A percentile compares a stretch with the other conserved stretches of the same genome.
phyloP scores from a whole-genome alignment of 2,329 filamentous ascomycete genomes.

The Neofusicoccum ribis region DNA sequence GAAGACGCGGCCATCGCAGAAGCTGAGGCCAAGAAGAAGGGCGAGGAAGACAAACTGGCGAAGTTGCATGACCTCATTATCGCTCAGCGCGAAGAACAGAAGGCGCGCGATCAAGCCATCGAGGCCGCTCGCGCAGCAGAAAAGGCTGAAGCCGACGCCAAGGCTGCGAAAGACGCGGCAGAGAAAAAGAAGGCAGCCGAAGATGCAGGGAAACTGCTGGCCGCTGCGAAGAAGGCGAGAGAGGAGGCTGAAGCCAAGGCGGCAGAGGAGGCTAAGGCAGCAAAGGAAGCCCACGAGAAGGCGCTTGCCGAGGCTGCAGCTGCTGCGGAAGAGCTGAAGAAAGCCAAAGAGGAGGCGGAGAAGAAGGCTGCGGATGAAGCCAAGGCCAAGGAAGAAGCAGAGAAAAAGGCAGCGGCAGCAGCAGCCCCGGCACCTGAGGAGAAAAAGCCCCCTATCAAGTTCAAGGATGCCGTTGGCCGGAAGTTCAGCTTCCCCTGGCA shows the following conservation, averaged over 20 bases:
- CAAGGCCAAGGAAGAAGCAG: conserved; percentile 39
- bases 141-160: conserved; percentile 43
- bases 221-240: conserved; percentile 33
- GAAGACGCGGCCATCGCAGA: conserved; percentile 32
- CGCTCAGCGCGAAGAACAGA: conserved; percentile 43
- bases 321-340: conserved; percentile 55
- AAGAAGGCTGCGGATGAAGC: conserved; percentile 46
- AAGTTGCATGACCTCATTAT: conserved; percentile 42
- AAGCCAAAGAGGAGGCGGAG: conserved; percentile 51
- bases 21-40: conserved; percentile 36
- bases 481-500: conserved; percentile 93
- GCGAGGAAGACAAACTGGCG: conserved; percentile 33
- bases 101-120: conserved; percentile 37
- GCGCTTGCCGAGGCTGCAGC: conserved; percentile 44
- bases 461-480: conserved; percentile 86
- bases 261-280: conserved; percentile 32
- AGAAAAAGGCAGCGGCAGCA: conserved; percentile 45
- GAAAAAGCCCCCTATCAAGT: conserved; percentile 74
- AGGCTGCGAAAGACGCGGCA: conserved; percentile 53
- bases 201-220: conserved; percentile 31
- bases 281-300: conserved; percentile 29
- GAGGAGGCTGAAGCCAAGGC: conserved; percentile 34
- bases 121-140: conserved; percentile 25
- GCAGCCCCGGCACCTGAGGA: conserved; percentile 51
- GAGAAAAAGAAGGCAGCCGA: conserved; percentile 46